phyloP scores from a whole-genome alignment of 192 early-diverging fungal genomes.

The Pecoramyces ruminantium region DNA sequence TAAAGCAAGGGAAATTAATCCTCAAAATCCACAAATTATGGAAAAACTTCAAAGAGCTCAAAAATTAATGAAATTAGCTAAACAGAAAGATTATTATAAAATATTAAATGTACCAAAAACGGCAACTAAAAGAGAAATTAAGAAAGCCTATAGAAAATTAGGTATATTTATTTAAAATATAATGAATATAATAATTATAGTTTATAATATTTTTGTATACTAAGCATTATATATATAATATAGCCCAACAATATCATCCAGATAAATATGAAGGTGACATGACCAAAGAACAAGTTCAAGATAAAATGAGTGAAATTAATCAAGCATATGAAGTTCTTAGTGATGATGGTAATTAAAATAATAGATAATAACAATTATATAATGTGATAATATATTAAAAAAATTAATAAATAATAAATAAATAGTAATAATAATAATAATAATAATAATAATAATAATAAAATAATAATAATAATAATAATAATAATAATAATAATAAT shows the following conservation, averaged over 20 bases:
- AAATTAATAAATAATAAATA: too few species aligned
- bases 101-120: conserved; percentile 60
- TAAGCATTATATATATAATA: background rate
- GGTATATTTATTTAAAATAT: conserved; percentile 2
- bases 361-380: background rate
- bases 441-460: background rate
- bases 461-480: too few species aligned
- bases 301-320: conserved; percentile 87
- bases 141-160: conserved; percentile 77
- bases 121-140: conserved; percentile 67
- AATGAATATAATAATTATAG: too few species aligned
- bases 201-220: too few species aligned
- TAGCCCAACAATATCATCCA: conserved; percentile 64
- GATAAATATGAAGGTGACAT: conserved; percentile 67
- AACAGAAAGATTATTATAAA: conserved; percentile 87
- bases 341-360: background rate
- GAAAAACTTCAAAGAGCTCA: conserved; percentile 45
- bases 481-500: too few species aligned
- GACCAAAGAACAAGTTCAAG: conserved; percentile 51
- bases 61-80: conserved; percentile 28
- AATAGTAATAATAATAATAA: background rate
- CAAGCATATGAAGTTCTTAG: conserved; percentile 67
- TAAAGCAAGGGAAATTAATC: conserved; percentile 44
- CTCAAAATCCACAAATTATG: conserved; percentile 20
- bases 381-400: too few species aligned